Base-by-base conservation (phyloP, 345 rosid species). In the Kandelia obovata region DNA sequence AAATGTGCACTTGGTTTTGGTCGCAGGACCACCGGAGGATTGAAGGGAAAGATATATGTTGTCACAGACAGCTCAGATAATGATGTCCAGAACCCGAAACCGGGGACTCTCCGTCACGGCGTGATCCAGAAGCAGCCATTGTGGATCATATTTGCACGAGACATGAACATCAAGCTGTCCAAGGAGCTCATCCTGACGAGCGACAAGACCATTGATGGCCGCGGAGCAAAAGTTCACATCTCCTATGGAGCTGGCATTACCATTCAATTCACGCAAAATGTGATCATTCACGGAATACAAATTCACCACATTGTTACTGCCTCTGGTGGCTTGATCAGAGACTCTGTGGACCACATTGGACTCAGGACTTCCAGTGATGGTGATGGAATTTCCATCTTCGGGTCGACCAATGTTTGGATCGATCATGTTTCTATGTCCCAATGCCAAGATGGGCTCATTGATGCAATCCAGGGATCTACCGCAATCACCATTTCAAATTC, bases 401-500 rank as follows among this genome's bases (percentile, higher is more conserved):
- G 80, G 0, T 62, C 80, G 6, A 71, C 70, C 23, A 64, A 68
- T 51, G 7, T 72, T 52, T 72, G 80, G 80, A 72, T 77, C 55
- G 80, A 77, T 64, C 80, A 77, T 26, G 80, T 77, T 35, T 71
- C 80, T 13, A 77, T 77, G 80, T 77, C 80, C 5, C 55, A 62
- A 7, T 77, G 80, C 67, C 58, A 58, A 4, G 80, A 77, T 64
- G 80, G 80, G 0, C 66, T 77, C 8, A 72, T 77, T 13, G 80
- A 77, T 62, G 80, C 69, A 2, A 58, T 77, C 19, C 65, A 62
- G 59, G 80, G 80, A 26, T 71, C 80, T 53, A 68, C 80, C 6
- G 80, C 70, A 5, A 52, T 77, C 17, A 77, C 80, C 66, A 71
- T 77, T 23, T 77, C 76, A 0, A 77, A 77, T 28, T 67, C 49